Base-by-base conservation (phyloP, 2,329 filamentous ascomycete species). In the Anthostomella pinea region DNA sequence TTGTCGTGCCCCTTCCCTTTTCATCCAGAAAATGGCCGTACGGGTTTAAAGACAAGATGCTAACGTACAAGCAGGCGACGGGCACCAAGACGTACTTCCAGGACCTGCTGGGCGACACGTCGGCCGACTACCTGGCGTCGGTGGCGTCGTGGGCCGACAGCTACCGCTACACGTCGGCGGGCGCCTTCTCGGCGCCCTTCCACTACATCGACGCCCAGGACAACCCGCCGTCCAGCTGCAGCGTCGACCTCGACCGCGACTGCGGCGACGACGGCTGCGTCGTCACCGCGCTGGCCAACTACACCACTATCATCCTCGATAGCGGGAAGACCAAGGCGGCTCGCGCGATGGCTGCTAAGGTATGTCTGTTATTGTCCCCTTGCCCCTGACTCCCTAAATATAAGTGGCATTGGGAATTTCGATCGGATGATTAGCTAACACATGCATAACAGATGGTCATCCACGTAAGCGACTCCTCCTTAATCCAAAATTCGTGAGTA, bases 141-240 rank as follows among this genome's bases (percentile, higher is more conserved):
- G 63, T 76, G 3, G 69, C 73, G 8, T 63, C 70, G 3, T 75
- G 71, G 71, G 69, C 70, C 3, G 73, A 77, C 54, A 62, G 59
- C 13, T 72, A 68, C 47, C 60, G 65, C 7, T 62, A 69, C 43
- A 74, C 71, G 3, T 53, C 56, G 2, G 67, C 63, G 2, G 73
- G 73, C 18, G 52, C 51, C 2, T 76, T 65, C 51, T 69, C 68
- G 0, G 63, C 64, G 5, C 60, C 64, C 1, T 66, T 65, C 44
- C 73, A 77, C 57, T 77, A 64, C 51, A 75, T 77, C 61, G 81
- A 84, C 57, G 79, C 80, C 41, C 72, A 81, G 51, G 81, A 85
- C 60, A 59, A 63, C 49, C 81, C 81, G 37, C 80, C 80, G 1
- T 52, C 53, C 11, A 65, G 60, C 29, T 84, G 81, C 63, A 68